Evolutionary conservation across 805 yeast species (phyloP).

Genomic region (Barnettozyma siamensis): DNA sequence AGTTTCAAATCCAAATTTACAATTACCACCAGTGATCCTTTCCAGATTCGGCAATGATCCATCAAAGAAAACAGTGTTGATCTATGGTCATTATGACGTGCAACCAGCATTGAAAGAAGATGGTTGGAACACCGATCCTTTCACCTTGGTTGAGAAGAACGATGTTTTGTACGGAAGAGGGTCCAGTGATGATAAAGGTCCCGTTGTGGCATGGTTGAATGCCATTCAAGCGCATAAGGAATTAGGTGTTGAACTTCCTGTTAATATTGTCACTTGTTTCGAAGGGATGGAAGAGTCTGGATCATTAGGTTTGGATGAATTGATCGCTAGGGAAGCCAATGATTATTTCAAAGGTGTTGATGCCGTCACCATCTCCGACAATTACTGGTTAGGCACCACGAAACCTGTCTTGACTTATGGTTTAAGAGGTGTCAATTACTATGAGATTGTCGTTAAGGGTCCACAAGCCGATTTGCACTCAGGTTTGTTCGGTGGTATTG

Average conservation of each 20-base stretch:
- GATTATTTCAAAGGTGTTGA: constrained; percentile 82
- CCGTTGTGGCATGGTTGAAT: constrained; percentile 95
- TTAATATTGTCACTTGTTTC: constrained; percentile 85
- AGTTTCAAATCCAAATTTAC: constrained; percentile 56
- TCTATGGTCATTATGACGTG: constrained; percentile 97
- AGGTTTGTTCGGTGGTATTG: constrained; percentile 95
- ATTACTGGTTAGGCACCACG: constrained; percentile 97
- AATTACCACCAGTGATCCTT: constrained; percentile 91
- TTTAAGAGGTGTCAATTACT: constrained; percentile 92
- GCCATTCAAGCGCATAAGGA: constrained; percentile 85
- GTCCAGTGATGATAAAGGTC: constrained; percentile 96
- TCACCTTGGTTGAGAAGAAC: constrained; percentile 62
- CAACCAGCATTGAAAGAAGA: constrained; percentile 92
- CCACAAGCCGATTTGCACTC: constrained; percentile 97
- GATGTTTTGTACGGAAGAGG: constrained; percentile 86
- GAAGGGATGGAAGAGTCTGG: constrained; percentile 99
- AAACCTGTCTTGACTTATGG: constrained; percentile 98
- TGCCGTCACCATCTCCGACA: constrained; percentile 93
- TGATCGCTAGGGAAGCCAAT: constrained; percentile 74
- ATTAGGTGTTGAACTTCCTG: constrained; percentile 84
- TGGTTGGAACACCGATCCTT: constrained; percentile 96
- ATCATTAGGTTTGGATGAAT: constrained; percentile 80
- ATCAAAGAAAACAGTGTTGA: constrained; percentile 76
- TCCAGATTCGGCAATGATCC: constrained; percentile 84
- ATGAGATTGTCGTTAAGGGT: constrained; percentile 75